These are phyloP conservation scores for Boletellus deceptivus DNA, from an alignment of 1,284 basidiomycete species.

Conservation along the genomic window DNA sequence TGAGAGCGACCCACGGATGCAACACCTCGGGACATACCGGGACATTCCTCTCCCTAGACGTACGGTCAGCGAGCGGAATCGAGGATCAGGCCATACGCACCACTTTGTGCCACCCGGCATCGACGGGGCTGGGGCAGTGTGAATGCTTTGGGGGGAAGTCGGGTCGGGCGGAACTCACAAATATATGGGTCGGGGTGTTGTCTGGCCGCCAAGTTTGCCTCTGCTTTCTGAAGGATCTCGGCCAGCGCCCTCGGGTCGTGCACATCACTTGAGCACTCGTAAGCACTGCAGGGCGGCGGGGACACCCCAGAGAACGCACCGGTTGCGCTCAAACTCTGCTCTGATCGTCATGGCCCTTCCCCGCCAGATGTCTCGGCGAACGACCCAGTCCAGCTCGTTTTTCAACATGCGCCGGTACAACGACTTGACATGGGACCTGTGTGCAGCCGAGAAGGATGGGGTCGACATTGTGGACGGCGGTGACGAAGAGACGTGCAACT, in stretches of 20 bases:
- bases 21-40: slow-evolving; percentile 48
- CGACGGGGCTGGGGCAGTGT: slow-evolving; percentile 52
- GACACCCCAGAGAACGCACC: slow-evolving; percentile 49
- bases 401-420: slow-evolving; percentile 86
- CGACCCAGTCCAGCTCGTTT: slow-evolving; percentile 87
- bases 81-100: slow-evolving; percentile 45
- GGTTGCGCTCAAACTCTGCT: slow-evolving; percentile 90
- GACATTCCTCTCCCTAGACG: slow-evolving; percentile 66
- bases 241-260: slow-evolving; percentile 86
- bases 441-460: slow-evolving; percentile 71
- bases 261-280: slow-evolving; percentile 60
- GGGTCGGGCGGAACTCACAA: slow-evolving; percentile 47
- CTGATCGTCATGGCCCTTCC: slow-evolving; percentile 80
- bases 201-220: slow-evolving; percentile 65
- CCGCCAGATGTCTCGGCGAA: slow-evolving; percentile 85
- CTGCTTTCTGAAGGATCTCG: slow-evolving; percentile 77
- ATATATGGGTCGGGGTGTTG: slow-evolving; percentile 92
- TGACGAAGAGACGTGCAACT: not conserved
- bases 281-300: not conserved
- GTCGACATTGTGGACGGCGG: slow-evolving; percentile 38
- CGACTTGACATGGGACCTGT: slow-evolving; percentile 86
- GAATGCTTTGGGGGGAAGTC: slow-evolving; percentile 1
- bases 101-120: slow-evolving; percentile 89
- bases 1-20: not conserved
- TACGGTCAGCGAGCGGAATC: not conserved